These are phyloP conservation scores for Lactarius hatsudake DNA, from an alignment of 768 basidiomycete species.

Conservation along the genomic window DNA sequence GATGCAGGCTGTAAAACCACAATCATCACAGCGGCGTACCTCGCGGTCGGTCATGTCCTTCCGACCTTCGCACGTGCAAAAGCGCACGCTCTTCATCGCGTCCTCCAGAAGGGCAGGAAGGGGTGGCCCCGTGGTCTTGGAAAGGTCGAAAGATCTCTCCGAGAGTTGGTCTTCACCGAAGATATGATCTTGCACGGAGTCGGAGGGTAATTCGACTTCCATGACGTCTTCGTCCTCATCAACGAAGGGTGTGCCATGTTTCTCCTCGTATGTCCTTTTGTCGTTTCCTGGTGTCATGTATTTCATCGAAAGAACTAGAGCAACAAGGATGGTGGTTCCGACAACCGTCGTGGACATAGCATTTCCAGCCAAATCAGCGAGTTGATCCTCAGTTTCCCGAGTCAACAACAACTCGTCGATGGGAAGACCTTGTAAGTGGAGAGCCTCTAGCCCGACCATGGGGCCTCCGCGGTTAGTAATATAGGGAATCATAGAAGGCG, in stretches of 20 bases:
- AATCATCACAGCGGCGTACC: slow-evolving; percentile 70
- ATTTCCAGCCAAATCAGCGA: slow-evolving; percentile 93
- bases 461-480: slow-evolving; percentile 95
- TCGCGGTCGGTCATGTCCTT: slow-evolving; percentile 66
- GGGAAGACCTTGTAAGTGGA: slow-evolving; percentile 92
- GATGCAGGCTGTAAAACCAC: slow-evolving; percentile 74
- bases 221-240: slow-evolving; percentile 42
- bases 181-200: slow-evolving; percentile 49
- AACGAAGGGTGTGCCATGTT: slow-evolving; percentile 39
- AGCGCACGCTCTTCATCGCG: slow-evolving; percentile 69
- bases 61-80: slow-evolving; percentile 91
- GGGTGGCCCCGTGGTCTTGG: slow-evolving; percentile 44
- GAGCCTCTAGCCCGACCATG: slow-evolving; percentile 89
- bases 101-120: slow-evolving; percentile 56
- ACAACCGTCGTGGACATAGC: slow-evolving; percentile 98
- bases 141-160: slow-evolving; percentile 65
- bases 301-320: slow-evolving; percentile 63
- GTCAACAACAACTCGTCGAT: slow-evolving; percentile 90
- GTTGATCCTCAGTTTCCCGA: slow-evolving; percentile 88
- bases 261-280: slow-evolving; percentile 64
- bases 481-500: slow-evolving; percentile 95
- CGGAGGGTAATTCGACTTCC: slow-evolving; percentile 45
- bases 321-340: slow-evolving; percentile 82
- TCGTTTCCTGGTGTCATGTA: slow-evolving; percentile 69
- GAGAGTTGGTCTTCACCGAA: slow-evolving; percentile 69